Percentiles rank a stretch among this genome's conserved stretches.
Conservation (phyloP, 495 filamentous ascomycete species). For the Aspergillus sclerotiicarbonarius region DNA sequence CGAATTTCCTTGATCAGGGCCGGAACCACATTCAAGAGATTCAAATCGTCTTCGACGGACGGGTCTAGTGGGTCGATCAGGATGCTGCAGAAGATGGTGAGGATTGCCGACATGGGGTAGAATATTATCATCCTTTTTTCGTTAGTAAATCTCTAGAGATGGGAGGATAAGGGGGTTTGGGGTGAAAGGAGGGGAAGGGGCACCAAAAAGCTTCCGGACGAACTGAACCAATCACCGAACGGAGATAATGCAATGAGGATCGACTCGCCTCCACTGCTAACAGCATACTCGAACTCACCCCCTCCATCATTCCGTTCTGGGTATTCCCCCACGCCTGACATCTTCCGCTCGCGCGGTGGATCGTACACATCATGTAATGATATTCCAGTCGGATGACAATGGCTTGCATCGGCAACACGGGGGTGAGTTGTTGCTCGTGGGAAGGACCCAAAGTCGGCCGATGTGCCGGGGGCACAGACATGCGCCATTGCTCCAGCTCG, state of each 20-base stretch:
- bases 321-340: conserved; percentile 18
- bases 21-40: background rate
- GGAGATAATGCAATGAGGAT: conserved; percentile 3
- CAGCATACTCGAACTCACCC: conserved; percentile 29
- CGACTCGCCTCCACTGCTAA: conserved; percentile 31
- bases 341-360: conserved; percentile 32
- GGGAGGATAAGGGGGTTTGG: background rate
- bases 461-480: conserved; percentile 8
- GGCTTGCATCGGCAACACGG: conserved; percentile 15
- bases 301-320: conserved; percentile 19
- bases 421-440: background rate
- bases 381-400: conserved; percentile 35
- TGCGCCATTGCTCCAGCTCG: conserved; percentile 32
- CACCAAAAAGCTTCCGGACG: background rate
- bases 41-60: background rate
- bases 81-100: conserved; percentile 45
- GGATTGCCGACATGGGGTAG: conserved; percentile 47
- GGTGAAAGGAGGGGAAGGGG: background rate
- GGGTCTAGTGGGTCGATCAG: conserved; percentile 28
- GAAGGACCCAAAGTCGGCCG: background rate
- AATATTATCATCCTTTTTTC: conserved; percentile 36
- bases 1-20: background rate
- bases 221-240: background rate
- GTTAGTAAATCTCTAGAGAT: background rate
- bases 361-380: conserved; percentile 32